A percentile compares a stretch with the other conserved stretches of the same genome.
phyloP scores from a whole-genome alignment of 805 yeast species.

The Pichia eremophila region DNA sequence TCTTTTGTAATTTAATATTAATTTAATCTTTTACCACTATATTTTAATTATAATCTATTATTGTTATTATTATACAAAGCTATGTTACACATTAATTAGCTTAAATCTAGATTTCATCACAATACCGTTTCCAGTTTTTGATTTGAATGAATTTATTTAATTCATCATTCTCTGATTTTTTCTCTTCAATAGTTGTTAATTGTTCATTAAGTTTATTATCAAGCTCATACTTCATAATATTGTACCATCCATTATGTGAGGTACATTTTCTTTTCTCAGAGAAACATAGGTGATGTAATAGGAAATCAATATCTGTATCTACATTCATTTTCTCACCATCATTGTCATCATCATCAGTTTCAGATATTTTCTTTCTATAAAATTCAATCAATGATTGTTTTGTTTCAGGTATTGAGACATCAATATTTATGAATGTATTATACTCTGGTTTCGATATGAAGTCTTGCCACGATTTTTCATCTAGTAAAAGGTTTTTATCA shows the following conservation, averaged over 20 bases:
- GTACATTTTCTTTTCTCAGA: conserved; percentile 47
- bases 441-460: conserved; percentile 12
- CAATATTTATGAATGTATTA: conserved; percentile 4
- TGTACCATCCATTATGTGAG: conserved; percentile 34
- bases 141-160: conserved; percentile 28
- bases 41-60: too few relatives aligned
- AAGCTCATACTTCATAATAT: conserved; percentile 28
- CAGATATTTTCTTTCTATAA: conserved; percentile 6
- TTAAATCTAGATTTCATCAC: neutral
- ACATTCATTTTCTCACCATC: neutral
- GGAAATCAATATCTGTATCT: neutral
- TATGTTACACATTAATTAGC: too few relatives aligned
- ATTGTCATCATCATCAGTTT: neutral
- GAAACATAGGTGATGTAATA: conserved; percentile 31
- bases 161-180: conserved; percentile 15
- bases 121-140: conserved; percentile 21
- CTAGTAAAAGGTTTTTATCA: conserved; percentile 22
- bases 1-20: neutral
- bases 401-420: conserved; percentile 4
- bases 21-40: too few relatives aligned
- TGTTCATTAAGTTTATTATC: conserved; percentile 25
- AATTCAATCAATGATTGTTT: conserved; percentile 8
- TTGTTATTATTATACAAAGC: too few relatives aligned
- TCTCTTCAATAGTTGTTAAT: conserved; percentile 11
- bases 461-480: conserved; percentile 17